These are phyloP conservation scores for Amanita jacksonii DNA, from an alignment of 768 basidiomycete species.

Conservation along the genomic window DNA sequence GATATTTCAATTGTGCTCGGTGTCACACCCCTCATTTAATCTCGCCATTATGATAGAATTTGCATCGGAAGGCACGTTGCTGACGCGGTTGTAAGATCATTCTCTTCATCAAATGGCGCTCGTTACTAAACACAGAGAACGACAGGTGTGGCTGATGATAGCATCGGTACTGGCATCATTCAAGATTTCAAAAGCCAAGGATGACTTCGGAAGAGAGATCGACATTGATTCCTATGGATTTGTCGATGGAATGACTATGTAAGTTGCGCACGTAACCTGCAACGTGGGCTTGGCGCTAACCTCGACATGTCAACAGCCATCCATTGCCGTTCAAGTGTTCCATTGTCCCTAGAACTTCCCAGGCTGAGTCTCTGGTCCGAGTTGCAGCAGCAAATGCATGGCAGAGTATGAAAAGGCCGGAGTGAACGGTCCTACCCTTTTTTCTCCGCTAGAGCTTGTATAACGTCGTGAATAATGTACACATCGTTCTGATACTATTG, in stretches of 20 bases:
- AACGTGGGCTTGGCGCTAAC: background rate
- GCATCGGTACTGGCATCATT: constrained; percentile 23
- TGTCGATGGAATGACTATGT: constrained; percentile 25
- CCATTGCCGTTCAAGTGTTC: constrained; percentile 20
- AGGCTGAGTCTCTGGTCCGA: constrained; percentile 14
- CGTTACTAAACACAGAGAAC: constrained; percentile 16
- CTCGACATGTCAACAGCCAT: constrained; percentile 7
- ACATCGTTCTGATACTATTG: too few relatives aligned
- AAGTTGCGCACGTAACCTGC: constrained; percentile 4
- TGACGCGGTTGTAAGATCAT: constrained; percentile 11
- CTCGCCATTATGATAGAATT: background rate
- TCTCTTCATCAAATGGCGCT: constrained; percentile 19
- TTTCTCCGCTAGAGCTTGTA: too few relatives aligned
- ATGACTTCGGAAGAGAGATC: constrained; percentile 16
- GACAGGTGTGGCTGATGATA: constrained; percentile 13
- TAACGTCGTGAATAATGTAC: too few relatives aligned
- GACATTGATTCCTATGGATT: constrained; percentile 21
- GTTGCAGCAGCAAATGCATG: too few relatives aligned
- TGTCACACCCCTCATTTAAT: background rate
- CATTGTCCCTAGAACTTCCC: constrained; percentile 20
- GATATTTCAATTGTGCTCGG: constrained; percentile 7
- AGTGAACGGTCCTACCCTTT: too few relatives aligned
- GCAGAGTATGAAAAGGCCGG: too few relatives aligned
- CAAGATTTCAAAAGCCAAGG: constrained; percentile 17
- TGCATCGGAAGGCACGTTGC: background rate